A percentile compares a stretch with the other conserved stretches of the same genome.
Conservation (phyloP, 345 rosid species). For the Anacardium occidentale region DNA sequence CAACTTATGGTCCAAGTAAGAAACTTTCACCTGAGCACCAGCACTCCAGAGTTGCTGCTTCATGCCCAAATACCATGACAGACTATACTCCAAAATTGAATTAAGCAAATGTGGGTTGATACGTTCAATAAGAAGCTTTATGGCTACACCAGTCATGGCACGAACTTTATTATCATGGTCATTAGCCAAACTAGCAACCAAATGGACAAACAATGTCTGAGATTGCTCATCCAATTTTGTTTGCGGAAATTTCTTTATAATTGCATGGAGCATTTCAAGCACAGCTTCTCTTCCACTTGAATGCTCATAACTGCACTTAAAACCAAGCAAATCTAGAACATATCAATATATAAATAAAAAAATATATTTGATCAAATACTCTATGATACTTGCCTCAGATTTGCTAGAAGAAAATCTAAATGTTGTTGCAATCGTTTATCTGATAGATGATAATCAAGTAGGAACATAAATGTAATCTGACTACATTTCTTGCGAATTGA, state of each 20-base stretch:
- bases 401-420: slow-evolving; percentile 57
- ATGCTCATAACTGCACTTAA: slow-evolving; percentile 67
- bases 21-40: slow-evolving; percentile 77
- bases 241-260: slow-evolving; percentile 61
- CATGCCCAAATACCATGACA: slow-evolving; percentile 63
- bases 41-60: slow-evolving; percentile 51
- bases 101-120: slow-evolving; percentile 42
- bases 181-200: slow-evolving; percentile 61
- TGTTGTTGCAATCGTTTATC: slow-evolving; percentile 62
- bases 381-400: slow-evolving; percentile 56
- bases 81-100: slow-evolving; percentile 46
- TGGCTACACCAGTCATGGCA: slow-evolving; percentile 45
- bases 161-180: slow-evolving; percentile 65
- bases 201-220: slow-evolving; percentile 42
- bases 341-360: slow-evolving; percentile 15
- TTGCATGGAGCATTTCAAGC: slow-evolving; percentile 76
- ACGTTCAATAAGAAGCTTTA: slow-evolving; percentile 55
- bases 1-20: neutral
- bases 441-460: slow-evolving; percentile 68
- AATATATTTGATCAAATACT: neutral
- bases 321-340: slow-evolving; percentile 9
- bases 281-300: slow-evolving; percentile 87
- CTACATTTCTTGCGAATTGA: slow-evolving; percentile 72
- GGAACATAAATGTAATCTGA: slow-evolving; percentile 69
- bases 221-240: slow-evolving; percentile 60